Evolutionary conservation across 1,284 basidiomycete species (phyloP).

Genomic region (Leccinum angustisporum): DNA sequence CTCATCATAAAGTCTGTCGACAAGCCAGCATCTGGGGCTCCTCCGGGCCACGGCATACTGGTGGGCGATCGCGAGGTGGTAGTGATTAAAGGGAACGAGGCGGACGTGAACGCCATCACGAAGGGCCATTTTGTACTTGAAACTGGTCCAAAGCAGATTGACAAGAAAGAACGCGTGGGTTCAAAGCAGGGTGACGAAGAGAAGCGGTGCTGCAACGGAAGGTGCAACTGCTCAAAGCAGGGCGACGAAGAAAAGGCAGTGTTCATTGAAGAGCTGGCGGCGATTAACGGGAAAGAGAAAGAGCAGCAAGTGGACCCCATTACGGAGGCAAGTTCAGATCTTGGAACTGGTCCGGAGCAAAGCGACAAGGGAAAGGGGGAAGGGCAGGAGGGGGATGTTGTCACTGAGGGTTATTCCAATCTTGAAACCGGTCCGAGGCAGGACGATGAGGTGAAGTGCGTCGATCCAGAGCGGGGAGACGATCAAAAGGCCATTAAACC

Average conservation of each 20-base stretch:
- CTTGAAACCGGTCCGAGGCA: too few species aligned
- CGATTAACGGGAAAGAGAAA: background rate
- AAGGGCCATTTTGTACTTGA: slow-evolving; percentile 26
- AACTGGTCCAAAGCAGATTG: background rate
- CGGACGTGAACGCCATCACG: slow-evolving; percentile 31
- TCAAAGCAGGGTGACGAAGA: background rate
- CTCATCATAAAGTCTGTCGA: slow-evolving; percentile 12
- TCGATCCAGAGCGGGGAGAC: background rate
- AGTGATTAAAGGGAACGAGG: slow-evolving; percentile 29
- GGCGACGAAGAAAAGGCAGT: background rate
- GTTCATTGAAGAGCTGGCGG: background rate
- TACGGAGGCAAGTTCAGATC: background rate
- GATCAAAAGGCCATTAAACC: background rate
- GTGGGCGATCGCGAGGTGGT: slow-evolving; percentile 13
- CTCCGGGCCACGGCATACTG: slow-evolving; percentile 26
- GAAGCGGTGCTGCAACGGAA: background rate
- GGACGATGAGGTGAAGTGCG: background rate
- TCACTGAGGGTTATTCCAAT: too few species aligned
- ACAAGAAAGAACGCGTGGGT: background rate
- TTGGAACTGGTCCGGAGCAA: too few species aligned
- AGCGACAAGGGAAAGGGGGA: too few species aligned
- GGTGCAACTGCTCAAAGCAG: background rate
- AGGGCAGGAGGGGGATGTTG: too few species aligned
- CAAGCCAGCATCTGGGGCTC: slow-evolving; percentile 10
- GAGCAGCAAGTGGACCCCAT: background rate